A percentile compares a stretch with the other conserved stretches of the same genome.
phyloP scores from a whole-genome alignment of 768 basidiomycete species.

The Amanita inopinata region DNA sequence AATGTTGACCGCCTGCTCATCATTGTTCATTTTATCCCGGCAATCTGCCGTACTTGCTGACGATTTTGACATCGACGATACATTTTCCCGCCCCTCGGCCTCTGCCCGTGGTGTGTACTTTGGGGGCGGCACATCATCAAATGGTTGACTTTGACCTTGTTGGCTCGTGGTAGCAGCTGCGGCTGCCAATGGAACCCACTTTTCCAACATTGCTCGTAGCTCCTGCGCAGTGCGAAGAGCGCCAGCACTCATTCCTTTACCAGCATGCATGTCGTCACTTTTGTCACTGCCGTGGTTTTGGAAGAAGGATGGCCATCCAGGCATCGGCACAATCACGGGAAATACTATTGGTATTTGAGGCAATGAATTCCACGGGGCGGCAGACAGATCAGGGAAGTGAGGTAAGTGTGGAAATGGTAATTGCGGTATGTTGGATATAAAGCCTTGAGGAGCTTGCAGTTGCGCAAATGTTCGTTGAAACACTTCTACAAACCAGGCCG shows the following conservation, averaged over 20 bases:
- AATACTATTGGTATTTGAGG: conserved; percentile 71
- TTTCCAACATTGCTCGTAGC: conserved; percentile 65
- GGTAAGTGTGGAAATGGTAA: conserved; percentile 48
- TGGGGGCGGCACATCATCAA: conserved; percentile 55
- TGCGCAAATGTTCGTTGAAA: conserved; percentile 67
- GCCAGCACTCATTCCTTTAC: conserved; percentile 28
- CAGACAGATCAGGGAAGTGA: conserved; percentile 59
- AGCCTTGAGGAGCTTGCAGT: conserved; percentile 46
- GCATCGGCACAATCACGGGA: conserved; percentile 66
- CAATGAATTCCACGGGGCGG: conserved; percentile 49
- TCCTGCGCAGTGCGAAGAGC: conserved; percentile 49
- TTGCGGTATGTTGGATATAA: conserved; percentile 35
- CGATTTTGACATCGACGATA: conserved; percentile 8
- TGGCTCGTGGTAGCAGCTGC: conserved; percentile 31
- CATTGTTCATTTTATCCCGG: not conserved
- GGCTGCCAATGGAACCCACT: conserved; percentile 52
- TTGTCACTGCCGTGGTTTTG: conserved; percentile 14
- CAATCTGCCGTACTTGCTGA: conserved; percentile 12
- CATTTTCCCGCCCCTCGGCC: conserved; percentile 12
- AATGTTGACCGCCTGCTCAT: conserved; percentile 12
- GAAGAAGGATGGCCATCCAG: conserved; percentile 56
- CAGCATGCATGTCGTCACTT: conserved; percentile 25
- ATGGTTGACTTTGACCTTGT: conserved; percentile 18
- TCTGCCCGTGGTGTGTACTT: conserved; percentile 58
- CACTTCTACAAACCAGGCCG: conserved; percentile 53